phyloP scores from a whole-genome alignment of 179 eudicot genomes.

The Spergularia azorica region DNA sequence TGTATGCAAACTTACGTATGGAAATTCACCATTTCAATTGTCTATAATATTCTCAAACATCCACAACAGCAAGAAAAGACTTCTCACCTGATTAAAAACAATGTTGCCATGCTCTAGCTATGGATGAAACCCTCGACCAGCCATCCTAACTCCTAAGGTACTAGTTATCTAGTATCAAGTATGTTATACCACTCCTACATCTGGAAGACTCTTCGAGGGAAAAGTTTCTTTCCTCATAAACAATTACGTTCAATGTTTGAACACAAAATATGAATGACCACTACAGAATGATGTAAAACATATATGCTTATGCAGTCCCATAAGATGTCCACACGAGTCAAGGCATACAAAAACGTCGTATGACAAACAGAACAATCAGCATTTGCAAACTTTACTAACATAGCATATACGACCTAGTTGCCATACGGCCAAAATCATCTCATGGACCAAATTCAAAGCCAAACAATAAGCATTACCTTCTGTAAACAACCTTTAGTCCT shows the following conservation, averaged over 20 bases:
- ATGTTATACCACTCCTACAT: neutral
- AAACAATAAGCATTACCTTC: slow-evolving; percentile 49
- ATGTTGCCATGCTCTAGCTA: neutral
- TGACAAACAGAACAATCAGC: neutral
- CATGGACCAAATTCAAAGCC: neutral
- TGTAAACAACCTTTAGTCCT: slow-evolving; percentile 86
- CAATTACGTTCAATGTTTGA: neutral
- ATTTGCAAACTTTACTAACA: neutral
- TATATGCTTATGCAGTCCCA: neutral
- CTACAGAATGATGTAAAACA: neutral
- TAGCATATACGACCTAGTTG: neutral
- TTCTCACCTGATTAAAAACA: neutral
- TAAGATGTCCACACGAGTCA: no score
- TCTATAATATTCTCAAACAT: neutral
- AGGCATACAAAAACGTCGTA: neutral
- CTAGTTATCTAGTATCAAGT: no score
- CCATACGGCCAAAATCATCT: neutral
- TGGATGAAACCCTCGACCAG: neutral
- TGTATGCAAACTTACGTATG: neutral
- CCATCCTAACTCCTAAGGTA: neutral
- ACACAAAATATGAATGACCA: neutral
- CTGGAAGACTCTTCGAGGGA: no score
- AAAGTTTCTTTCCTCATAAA: neutral
- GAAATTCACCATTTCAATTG: neutral
- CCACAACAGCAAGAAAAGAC: neutral